phyloP scores from a whole-genome alignment of 75 land plant genomes.

The Larix kaempferi region DNA sequence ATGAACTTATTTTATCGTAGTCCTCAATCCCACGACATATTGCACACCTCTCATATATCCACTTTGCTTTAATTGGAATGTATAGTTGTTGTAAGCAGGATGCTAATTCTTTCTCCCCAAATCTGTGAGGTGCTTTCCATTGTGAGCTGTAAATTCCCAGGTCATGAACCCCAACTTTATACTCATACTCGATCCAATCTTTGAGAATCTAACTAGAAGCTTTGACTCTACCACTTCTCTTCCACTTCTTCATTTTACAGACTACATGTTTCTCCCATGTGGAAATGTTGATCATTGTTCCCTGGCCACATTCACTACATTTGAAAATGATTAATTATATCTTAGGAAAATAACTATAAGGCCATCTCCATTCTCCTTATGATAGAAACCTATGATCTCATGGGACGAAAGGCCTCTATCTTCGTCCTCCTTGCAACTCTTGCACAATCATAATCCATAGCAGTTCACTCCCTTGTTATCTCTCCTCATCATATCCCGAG shows the following conservation, averaged over 20 bases:
- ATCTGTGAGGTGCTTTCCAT: conserved; percentile 13
- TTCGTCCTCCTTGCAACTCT: too few relatives aligned
- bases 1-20: conserved; percentile 89
- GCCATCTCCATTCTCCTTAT: too few relatives aligned
- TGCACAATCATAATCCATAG: too few relatives aligned
- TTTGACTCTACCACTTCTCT: background rate
- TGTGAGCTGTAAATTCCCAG: conserved; percentile 4
- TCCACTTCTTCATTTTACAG: background rate
- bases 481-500: too few relatives aligned
- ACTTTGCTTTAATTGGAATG: conserved; percentile 64
- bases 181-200: conserved; percentile 16
- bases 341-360: too few relatives aligned
- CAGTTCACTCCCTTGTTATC: too few relatives aligned
- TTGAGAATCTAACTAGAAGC: background rate
- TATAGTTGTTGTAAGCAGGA: conserved; percentile 48
- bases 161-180: conserved; percentile 22
- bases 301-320: too few relatives aligned
- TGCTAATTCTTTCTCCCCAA: conserved; percentile 43
- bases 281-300: too few relatives aligned
- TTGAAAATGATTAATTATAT: too few relatives aligned
- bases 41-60: conserved; percentile 92
- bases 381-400: too few relatives aligned
- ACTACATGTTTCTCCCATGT: background rate
- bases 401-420: too few relatives aligned
- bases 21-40: conserved; percentile 86